phyloP scores from a whole-genome alignment of 1,139 yeast species.

The Scheffersomyces titani region DNA sequence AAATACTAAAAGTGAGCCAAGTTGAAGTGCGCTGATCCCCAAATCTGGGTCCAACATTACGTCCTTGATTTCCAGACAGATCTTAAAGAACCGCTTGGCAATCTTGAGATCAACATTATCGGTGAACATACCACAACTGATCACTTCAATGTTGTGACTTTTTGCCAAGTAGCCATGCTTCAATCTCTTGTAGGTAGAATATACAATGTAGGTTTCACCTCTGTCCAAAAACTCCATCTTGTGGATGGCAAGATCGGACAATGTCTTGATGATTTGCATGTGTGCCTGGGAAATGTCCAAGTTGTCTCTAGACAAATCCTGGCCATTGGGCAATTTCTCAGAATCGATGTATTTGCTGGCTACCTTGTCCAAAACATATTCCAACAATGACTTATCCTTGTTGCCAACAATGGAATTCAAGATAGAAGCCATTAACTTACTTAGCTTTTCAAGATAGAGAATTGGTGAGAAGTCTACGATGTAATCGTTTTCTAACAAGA shows the following conservation, averaged over 20 bases:
- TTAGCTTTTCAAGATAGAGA: constrained; percentile 44
- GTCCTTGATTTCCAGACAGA: constrained; percentile 41
- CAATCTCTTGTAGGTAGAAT: constrained; percentile 40
- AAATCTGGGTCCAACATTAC: constrained; percentile 48
- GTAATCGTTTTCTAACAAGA: constrained; percentile 31
- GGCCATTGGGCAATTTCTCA: constrained; percentile 1
- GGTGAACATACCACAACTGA: constrained; percentile 45
- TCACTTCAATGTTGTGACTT: constrained; percentile 39
- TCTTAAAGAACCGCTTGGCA: constrained; percentile 36
- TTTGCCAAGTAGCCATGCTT: constrained; percentile 45
- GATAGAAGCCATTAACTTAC: constrained; percentile 39
- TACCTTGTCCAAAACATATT: constrained; percentile 28
- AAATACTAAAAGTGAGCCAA: constrained; percentile 56
- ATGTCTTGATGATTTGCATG: constrained; percentile 25
- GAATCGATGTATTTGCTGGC: constrained; percentile 22
- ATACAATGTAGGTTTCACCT: constrained; percentile 47
- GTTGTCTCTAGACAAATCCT: constrained; percentile 7
- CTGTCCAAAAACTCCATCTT: constrained; percentile 46
- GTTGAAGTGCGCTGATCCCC: constrained; percentile 51
- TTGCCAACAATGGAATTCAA: constrained; percentile 30
- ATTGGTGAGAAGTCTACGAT: constrained; percentile 41
- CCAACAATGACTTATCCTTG: constrained; percentile 26
- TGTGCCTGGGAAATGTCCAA: constrained; percentile 10
- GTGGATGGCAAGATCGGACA: constrained; percentile 37
- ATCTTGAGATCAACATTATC: constrained; percentile 37